Evolutionary conservation across 2,329 filamentous ascomycete genomes (phyloP).

Genomic region (Nigrospora oryzae): DNA sequence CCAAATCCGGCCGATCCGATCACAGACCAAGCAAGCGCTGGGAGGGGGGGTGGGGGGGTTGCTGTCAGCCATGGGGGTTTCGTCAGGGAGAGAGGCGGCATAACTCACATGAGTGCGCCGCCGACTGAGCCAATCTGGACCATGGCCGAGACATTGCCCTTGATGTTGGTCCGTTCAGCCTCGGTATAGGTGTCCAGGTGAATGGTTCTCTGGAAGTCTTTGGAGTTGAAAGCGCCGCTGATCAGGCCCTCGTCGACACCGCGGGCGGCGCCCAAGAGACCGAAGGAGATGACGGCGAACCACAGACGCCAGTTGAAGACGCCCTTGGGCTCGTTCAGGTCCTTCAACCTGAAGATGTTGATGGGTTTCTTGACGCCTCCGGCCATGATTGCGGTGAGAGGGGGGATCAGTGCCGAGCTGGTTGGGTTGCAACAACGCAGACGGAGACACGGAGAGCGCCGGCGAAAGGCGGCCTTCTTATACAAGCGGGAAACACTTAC

Average conservation of each 20-base stretch:
- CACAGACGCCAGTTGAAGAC: constrained; percentile 72
- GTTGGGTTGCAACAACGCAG: too few species aligned
- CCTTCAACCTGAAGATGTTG: constrained; percentile 55
- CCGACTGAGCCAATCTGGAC: constrained; percentile 71
- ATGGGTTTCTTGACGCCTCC: constrained; percentile 23
- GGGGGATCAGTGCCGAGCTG: not conserved
- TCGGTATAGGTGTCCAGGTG: constrained; percentile 43
- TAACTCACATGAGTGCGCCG: constrained; percentile 53
- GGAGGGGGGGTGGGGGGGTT: not conserved
- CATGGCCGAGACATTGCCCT: constrained; percentile 73
- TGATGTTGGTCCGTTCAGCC: constrained; percentile 55
- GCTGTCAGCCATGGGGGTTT: not conserved
- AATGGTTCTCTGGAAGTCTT: constrained; percentile 53
- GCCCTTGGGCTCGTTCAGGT: constrained; percentile 59
- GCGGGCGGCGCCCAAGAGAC: constrained; percentile 67
- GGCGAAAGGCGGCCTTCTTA: too few species aligned
- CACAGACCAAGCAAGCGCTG: constrained; percentile 50
- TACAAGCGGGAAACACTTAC: too few species aligned
- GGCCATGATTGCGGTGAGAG: constrained; percentile 11
- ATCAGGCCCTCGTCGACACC: constrained; percentile 79
- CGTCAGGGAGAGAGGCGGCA: constrained; percentile 6
- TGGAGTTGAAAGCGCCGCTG: constrained; percentile 60
- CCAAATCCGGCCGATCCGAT: constrained; percentile 55
- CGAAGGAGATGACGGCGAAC: constrained; percentile 68
- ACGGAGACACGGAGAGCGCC: too few species aligned